Evolutionary conservation across 2,329 filamentous ascomycete species (phyloP).

Genomic region (Diplodia sapinea): DNA sequence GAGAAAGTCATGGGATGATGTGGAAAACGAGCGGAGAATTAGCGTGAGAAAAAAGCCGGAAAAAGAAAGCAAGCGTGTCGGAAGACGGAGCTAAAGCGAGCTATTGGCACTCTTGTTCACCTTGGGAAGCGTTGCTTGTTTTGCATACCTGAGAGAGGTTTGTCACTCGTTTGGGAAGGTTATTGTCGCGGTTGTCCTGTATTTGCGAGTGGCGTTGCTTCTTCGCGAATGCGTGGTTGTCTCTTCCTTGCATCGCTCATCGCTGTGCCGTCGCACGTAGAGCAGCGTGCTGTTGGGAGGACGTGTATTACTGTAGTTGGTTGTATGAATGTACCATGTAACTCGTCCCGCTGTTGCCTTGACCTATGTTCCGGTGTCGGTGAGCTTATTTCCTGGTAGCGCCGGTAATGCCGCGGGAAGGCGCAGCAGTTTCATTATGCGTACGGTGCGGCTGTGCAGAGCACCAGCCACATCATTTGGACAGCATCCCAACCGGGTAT

Average conservation of each 20-base stretch:
- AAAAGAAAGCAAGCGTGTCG: not conserved
- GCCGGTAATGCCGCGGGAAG: not conserved
- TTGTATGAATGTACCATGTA: constrained; percentile 14
- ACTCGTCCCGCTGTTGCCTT: not conserved
- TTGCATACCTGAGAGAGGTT: not conserved
- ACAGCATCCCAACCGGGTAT: constrained; percentile 12
- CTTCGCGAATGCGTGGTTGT: not conserved
- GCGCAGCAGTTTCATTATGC: not conserved
- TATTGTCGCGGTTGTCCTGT: not conserved
- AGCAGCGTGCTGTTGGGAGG: not conserved
- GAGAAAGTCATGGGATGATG: not conserved
- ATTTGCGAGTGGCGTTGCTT: constrained; percentile 1
- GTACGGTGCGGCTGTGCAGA: not conserved
- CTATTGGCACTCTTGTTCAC: not conserved
- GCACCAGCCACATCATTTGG: constrained; percentile 14
- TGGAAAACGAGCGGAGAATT: not conserved
- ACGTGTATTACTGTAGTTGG: constrained; percentile 14
- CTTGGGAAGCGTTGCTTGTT: not conserved
- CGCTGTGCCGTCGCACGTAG: not conserved
- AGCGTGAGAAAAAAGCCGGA: not conserved
- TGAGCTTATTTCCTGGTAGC: constrained; percentile 8
- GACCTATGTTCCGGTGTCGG: not conserved
- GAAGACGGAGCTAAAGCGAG: not conserved
- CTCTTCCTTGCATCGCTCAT: not conserved
- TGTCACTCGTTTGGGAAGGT: constrained; percentile 12